Evolutionary conservation across 352 stramenopile genomes (phyloP).

Genomic region (Globisporangium ultimum): DNA sequence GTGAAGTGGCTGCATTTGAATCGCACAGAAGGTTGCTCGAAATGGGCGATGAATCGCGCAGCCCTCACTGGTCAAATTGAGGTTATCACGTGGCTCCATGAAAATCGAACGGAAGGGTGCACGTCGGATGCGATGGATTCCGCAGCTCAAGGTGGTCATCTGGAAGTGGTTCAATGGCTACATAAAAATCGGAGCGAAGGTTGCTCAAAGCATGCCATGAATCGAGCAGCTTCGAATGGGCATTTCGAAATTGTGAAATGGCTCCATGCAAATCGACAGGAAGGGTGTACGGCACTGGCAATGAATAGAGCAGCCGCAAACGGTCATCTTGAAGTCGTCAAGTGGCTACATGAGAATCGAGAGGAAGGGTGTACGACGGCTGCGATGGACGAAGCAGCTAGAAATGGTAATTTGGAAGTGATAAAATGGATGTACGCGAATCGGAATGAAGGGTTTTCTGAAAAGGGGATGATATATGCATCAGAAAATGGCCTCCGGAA

Average conservation of each 20-base stretch:
- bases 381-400: not conserved
- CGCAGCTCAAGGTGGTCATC: not conserved
- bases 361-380: slow-evolving; percentile 3
- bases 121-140: slow-evolving; percentile 4
- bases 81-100: not conserved
- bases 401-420: no score
- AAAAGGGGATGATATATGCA: not conserved
- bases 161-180: slow-evolving; percentile 5
- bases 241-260: slow-evolving; percentile 5
- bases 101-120: slow-evolving; percentile 2
- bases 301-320: slow-evolving; percentile 9
- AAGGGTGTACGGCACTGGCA: slow-evolving; percentile 6
- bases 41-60: slow-evolving; percentile 1
- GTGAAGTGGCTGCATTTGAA: slow-evolving; percentile 11
- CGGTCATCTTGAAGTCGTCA: slow-evolving; percentile 3
- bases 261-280: slow-evolving; percentile 3
- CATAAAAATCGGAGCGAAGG: slow-evolving; percentile 5
- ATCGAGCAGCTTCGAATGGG: slow-evolving; percentile 5
- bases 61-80: not conserved
- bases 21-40: slow-evolving; percentile 4
- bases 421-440: no score
- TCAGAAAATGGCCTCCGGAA: not conserved
- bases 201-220: slow-evolving; percentile 8
- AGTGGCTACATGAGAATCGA: slow-evolving; percentile 9
- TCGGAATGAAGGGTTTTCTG: not conserved